phyloP scores from a whole-genome alignment of 345 rosid genomes.

The Tarenaya hassleriana region DNA sequence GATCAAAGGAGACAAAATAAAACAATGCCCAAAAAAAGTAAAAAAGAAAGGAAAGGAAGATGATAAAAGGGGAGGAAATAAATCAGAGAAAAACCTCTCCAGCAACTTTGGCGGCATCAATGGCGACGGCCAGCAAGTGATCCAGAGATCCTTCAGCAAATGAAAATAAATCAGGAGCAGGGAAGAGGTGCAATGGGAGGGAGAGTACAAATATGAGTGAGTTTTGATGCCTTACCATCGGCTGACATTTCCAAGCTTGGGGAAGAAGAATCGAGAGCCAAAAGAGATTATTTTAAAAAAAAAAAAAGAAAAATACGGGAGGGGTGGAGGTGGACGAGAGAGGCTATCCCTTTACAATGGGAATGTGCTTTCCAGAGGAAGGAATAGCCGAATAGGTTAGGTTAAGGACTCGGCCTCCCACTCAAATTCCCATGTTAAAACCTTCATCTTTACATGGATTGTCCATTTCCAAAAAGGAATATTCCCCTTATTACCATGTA shows the following conservation, averaged over 20 bases:
- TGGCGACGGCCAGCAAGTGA: slow-evolving; percentile 57
- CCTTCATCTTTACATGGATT: too few species aligned
- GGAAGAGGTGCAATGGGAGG: slow-evolving; percentile 4
- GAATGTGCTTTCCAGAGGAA: too few species aligned
- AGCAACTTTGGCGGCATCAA: slow-evolving; percentile 85
- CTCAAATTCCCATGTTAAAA: too few species aligned
- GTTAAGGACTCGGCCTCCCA: too few species aligned
- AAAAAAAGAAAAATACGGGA: too few species aligned
- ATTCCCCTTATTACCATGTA: too few species aligned
- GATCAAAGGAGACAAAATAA: background rate
- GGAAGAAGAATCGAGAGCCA: slow-evolving; percentile 5
- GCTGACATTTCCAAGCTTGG: slow-evolving; percentile 38
- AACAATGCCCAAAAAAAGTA: background rate
- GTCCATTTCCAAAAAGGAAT: too few species aligned
- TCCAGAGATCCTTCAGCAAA: slow-evolving; percentile 42
- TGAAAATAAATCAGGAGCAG: slow-evolving; percentile 13
- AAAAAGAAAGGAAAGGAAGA: background rate
- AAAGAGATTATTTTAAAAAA: background rate
- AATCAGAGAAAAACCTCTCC: slow-evolving; percentile 44
- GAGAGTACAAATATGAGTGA: background rate
- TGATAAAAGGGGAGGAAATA: background rate
- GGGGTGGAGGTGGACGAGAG: too few species aligned
- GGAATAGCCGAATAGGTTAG: too few species aligned
- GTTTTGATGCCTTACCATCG: slow-evolving; percentile 33
- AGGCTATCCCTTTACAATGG: too few species aligned